phyloP scores from a whole-genome alignment of 306 rosid species.

The Prunus mume region DNA sequence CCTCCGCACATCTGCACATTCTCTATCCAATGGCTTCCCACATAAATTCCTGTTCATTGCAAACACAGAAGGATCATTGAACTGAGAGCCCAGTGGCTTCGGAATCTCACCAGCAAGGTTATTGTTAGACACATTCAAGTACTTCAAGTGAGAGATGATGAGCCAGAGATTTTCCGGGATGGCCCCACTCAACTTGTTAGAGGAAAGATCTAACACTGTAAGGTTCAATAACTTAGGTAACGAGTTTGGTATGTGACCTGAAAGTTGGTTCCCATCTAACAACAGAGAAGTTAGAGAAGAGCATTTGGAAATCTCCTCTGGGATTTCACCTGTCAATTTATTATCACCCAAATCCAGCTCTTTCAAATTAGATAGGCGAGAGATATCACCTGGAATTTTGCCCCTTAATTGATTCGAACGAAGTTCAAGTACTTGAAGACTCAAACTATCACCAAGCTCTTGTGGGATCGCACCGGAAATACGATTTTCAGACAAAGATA shows the following conservation, averaged over 20 bases:
- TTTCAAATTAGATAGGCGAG: conserved; percentile 41
- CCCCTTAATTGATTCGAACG: conserved; percentile 47
- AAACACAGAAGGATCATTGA: conserved; percentile 47
- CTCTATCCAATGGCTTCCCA: conserved; percentile 61
- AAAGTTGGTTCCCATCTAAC: conserved; percentile 55
- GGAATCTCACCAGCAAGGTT: conserved; percentile 75
- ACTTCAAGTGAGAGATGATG: conserved; percentile 42
- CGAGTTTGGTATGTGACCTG: conserved; percentile 60
- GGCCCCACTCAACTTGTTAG: conserved; percentile 54
- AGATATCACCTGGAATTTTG: conserved; percentile 46
- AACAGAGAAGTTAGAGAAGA: conserved; percentile 47
- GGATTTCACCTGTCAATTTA: conserved; percentile 60
- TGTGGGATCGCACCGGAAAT: conserved; percentile 53
- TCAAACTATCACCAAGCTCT: conserved; percentile 65
- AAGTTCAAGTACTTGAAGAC: conserved; percentile 64
- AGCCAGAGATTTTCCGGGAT: conserved; percentile 46
- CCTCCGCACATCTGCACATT: conserved; percentile 49
- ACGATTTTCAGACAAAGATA: conserved; percentile 53
- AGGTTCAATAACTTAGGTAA: conserved; percentile 52
- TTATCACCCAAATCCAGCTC: conserved; percentile 68
- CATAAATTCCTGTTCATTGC: conserved; percentile 51
- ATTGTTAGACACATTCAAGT: conserved; percentile 57
- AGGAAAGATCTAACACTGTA: conserved; percentile 49
- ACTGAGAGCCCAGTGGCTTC: conserved; percentile 37
- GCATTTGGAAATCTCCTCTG: conserved; percentile 56